Base-by-base conservation (phyloP, 176 grass and related monocot genomes). In the Panicum miliaceum region DNA sequence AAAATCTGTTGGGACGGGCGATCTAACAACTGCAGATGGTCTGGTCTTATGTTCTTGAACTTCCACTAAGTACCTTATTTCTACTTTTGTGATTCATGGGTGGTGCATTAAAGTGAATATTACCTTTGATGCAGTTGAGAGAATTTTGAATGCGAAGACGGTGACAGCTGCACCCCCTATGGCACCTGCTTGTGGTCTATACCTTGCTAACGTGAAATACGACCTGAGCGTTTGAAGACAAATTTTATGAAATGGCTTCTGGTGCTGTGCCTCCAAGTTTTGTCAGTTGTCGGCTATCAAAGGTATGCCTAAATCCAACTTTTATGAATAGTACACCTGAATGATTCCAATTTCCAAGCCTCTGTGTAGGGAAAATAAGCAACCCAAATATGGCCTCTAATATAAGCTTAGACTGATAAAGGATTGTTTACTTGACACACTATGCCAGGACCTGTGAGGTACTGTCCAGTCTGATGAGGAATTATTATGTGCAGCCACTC, bases 141-240 rank as follows among this genome's bases (percentile, higher is more conserved):
- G 67, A 84, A 98, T 95, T 89, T 77, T 95, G 37, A 71, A 90
- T 84, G 89, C 85, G 83, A 98, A 98, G 72, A 80, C 87, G 4
- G 82, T 98, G 50, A 81, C 89, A 81, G 93, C 85, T 85, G 89
- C 87, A 75, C 94, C 91, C 84, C 86, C 89, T 38, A 96, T 99
- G 96, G 93, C 96, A 87, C 96, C 96, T 82, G 80, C 89, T 64
- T 94, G 88, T 75, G 93, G 93, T 56, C 91, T 99, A 22, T 99
- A 96, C 84, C 96, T 99, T 78, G 89, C 80, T 42, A 89, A 92
- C 6, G 93, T 99, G 77, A 99, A 99, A 85, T 96, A 96, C 89
- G 91, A 99, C 72, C 76, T 90, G 29, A 83, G 37, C 68, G 47
- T 84, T 82, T 88, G 68, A 85, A 82, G 47, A 71, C 8, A 47